A percentile compares a stretch with the other conserved stretches of the same genome.
Conservation (phyloP, 2,329 filamentous ascomycete species). For the Teratosphaeria viscida region DNA sequence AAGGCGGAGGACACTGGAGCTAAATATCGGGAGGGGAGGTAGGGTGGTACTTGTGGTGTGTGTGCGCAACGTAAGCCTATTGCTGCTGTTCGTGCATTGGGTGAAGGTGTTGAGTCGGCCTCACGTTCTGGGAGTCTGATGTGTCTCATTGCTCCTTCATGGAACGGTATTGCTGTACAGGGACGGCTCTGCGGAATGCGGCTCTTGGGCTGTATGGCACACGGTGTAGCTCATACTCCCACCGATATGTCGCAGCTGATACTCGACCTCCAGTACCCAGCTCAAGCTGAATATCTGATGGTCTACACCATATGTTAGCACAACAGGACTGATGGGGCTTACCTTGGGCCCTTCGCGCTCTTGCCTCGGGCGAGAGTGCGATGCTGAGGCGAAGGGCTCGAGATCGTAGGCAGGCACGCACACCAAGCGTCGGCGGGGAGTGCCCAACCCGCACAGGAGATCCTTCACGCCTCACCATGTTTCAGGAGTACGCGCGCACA, state of each 20-base stretch:
- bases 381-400: not conserved
- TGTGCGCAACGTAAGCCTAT: not conserved
- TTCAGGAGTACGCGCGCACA: not conserved
- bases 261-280: not conserved
- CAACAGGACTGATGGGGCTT: not conserved
- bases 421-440: not conserved
- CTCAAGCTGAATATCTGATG: not conserved
- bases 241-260: too few species aligned
- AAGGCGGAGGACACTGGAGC: conserved; percentile 11
- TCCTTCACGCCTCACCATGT: not conserved
- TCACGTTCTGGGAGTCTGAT: not conserved
- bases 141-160: not conserved
- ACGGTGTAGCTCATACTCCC: too few species aligned
- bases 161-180: not conserved
- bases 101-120: not conserved
- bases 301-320: not conserved
- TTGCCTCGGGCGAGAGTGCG: not conserved
- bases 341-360: not conserved
- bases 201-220: too few species aligned
- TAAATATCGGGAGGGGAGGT: conserved; percentile 6
- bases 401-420: not conserved
- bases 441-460: not conserved
- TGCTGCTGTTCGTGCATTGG: not conserved
- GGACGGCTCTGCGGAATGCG: too few species aligned
- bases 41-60: not conserved